Conservation (phyloP, 345 rosid genomes). For the Sonneratia alba region DNA sequence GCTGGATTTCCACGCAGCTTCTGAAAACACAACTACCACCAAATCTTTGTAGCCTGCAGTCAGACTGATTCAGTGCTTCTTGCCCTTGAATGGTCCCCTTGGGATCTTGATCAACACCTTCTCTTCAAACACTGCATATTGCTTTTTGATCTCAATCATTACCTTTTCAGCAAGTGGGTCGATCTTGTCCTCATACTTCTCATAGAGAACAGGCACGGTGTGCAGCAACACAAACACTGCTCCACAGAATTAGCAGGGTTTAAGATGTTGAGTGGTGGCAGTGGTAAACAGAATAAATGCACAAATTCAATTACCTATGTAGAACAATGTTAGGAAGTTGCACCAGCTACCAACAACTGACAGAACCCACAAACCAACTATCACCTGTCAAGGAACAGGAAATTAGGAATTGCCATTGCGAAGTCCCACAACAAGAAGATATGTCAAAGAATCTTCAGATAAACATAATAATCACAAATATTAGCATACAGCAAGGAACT, state of each 20-base stretch:
- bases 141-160: conserved; percentile 64
- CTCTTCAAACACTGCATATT: conserved; percentile 62
- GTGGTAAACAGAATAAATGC: no score
- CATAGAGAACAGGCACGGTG: conserved; percentile 75
- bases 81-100: conserved; percentile 53
- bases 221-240: conserved; percentile 68
- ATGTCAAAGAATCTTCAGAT: background rate
- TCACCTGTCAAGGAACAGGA: conserved; percentile 32
- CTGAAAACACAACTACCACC: conserved; percentile 16
- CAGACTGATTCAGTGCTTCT: conserved; percentile 32
- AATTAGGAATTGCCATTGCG: background rate
- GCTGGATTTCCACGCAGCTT: conserved; percentile 22
- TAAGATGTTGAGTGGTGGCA: background rate
- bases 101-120: conserved; percentile 91
- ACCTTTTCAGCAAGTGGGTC: conserved; percentile 77
- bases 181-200: conserved; percentile 73
- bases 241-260: background rate
- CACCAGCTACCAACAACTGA: conserved; percentile 66
- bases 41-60: conserved; percentile 12
- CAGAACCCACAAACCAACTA: conserved; percentile 69
- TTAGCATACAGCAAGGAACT: conserved; percentile 55
- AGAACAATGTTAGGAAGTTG: conserved; percentile 80
- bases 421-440: background rate
- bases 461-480: background rate
- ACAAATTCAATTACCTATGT: conserved; percentile 44